Conservation (phyloP, 1,139 yeast genomes). For the Meyerozyma sp. region DNA sequence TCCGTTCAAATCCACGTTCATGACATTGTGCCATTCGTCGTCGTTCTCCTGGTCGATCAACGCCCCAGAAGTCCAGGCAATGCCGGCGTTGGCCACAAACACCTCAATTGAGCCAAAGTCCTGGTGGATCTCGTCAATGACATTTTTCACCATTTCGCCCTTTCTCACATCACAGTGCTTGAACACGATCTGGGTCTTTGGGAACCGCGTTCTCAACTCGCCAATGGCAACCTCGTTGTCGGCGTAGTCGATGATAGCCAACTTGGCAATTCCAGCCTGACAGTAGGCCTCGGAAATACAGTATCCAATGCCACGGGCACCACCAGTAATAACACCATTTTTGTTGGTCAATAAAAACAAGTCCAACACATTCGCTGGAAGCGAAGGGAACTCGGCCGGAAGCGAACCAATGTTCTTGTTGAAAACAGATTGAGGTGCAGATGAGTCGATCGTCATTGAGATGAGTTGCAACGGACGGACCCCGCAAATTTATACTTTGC, state of each 20-base stretch:
- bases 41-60: conserved; percentile 37
- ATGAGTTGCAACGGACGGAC: background rate
- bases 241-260: conserved; percentile 41
- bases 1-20: conserved; percentile 41
- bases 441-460: conserved; percentile 1
- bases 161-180: conserved; percentile 38
- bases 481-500: background rate
- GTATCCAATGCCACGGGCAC: conserved; percentile 42
- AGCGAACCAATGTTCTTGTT: conserved; percentile 36
- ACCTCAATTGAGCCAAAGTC: conserved; percentile 43
- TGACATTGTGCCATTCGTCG: conserved; percentile 40
- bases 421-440: conserved; percentile 12
- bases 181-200: conserved; percentile 28
- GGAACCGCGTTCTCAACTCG: conserved; percentile 23
- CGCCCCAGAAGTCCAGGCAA: conserved; percentile 39
- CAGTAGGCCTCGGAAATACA: conserved; percentile 42
- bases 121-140: conserved; percentile 25
- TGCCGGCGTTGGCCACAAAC: conserved; percentile 51
- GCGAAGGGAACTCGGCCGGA: conserved; percentile 33
- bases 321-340: conserved; percentile 40
- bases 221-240: conserved; percentile 25
- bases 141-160: conserved; percentile 30
- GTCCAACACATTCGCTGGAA: conserved; percentile 29
- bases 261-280: conserved; percentile 38
- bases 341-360: conserved; percentile 33